Conservation (phyloP, 345 rosid genomes). For the Hibiscus mutabilis region DNA sequence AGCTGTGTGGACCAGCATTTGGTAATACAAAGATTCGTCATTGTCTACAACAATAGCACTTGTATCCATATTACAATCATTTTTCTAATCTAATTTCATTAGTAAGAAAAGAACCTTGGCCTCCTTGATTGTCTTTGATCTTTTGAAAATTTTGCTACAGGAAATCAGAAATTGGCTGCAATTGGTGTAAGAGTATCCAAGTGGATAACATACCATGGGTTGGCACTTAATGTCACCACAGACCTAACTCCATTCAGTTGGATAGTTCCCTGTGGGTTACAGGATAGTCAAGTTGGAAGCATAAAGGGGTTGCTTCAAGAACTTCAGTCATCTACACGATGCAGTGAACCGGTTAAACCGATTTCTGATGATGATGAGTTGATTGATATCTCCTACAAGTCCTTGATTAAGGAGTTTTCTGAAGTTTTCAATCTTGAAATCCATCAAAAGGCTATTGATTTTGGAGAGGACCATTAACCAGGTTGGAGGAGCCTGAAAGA, state of each 20-base stretch:
- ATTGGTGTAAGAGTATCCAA: constrained; percentile 65
- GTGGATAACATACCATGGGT: constrained; percentile 82
- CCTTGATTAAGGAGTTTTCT: constrained; percentile 56
- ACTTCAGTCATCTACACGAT: neutral
- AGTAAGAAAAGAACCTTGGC: neutral
- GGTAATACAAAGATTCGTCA: neutral
- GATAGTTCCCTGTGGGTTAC: constrained; percentile 80
- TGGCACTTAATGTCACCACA: constrained; percentile 78
- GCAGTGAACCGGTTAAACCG: neutral
- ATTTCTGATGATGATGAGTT: constrained; percentile 26
- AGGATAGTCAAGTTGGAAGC: constrained; percentile 59
- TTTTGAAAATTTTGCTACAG: constrained; percentile 30
- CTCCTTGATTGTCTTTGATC: neutral
- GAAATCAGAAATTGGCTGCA: constrained; percentile 70
- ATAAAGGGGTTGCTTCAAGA: constrained; percentile 39
- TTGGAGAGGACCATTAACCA: constrained; percentile 1
- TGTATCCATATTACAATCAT: neutral
- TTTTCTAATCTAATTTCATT: neutral
- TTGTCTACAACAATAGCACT: neutral
- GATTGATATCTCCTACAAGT: too few species aligned
- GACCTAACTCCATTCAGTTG: constrained; percentile 62
- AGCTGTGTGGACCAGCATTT: neutral
- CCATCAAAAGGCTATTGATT: constrained; percentile 17
- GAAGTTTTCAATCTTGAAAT: constrained; percentile 61
- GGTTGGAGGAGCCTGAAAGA: neutral